These are phyloP conservation scores for Asclepias syriaca DNA, from an alignment of 257 asterid species.

Conservation along the genomic window DNA sequence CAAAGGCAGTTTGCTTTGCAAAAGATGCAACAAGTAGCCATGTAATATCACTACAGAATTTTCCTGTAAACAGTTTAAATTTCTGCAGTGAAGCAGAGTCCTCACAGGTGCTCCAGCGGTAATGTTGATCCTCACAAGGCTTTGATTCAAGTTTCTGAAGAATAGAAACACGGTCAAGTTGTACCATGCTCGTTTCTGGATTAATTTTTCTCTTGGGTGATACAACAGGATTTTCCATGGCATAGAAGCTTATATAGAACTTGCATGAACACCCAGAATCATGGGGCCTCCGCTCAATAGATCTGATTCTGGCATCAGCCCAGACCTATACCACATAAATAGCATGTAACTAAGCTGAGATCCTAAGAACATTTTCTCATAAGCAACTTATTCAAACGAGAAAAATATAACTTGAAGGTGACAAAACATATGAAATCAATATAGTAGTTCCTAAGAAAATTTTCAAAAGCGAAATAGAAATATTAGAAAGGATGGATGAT, in stretches of 20 bases:
- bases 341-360: conserved; percentile 1
- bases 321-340: conserved; percentile 45
- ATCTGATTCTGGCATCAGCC: conserved; percentile 79
- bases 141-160: conserved; percentile 66
- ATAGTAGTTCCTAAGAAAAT: background rate
- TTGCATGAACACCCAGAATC: conserved; percentile 49
- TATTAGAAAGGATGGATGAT: background rate
- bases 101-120: conserved; percentile 77
- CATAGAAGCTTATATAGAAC: conserved; percentile 63
- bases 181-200: conserved; percentile 39
- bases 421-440: background rate
- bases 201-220: conserved; percentile 42
- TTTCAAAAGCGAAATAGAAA: background rate
- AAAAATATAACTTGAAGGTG: background rate
- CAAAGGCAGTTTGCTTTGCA: conserved; percentile 49
- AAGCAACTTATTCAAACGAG: background rate
- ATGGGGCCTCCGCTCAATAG: conserved; percentile 80
- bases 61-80: conserved; percentile 46
- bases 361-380: background rate
- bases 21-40: conserved; percentile 75
- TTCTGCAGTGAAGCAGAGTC: conserved; percentile 61
- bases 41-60: conserved; percentile 57
- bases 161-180: conserved; percentile 46
- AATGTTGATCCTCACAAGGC: conserved; percentile 53
- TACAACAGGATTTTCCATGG: conserved; percentile 62